A percentile compares a stretch with the other conserved stretches of the same genome.
phyloP scores from a whole-genome alignment of 306 rosid species.

The Oemleria cerasiformis region DNA sequence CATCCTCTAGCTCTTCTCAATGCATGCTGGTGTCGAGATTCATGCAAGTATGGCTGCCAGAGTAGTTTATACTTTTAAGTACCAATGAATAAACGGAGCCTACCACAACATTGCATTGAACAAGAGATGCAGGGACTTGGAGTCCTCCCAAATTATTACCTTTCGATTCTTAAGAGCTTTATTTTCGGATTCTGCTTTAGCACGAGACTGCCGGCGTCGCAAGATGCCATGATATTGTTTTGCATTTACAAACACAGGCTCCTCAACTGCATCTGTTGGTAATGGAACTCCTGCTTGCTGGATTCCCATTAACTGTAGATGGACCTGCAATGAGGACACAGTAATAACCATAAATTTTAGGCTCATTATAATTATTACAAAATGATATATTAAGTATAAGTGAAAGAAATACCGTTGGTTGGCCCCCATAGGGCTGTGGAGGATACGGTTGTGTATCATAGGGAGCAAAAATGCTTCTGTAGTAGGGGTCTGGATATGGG shows the following conservation, averaged over 20 bases:
- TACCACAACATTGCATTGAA: constrained; percentile 1
- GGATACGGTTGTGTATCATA: constrained; percentile 77
- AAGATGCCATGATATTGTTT: constrained; percentile 95
- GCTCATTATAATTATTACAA: background rate
- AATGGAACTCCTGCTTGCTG: constrained; percentile 95
- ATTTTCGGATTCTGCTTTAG: constrained; percentile 93
- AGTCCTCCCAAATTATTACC: constrained; percentile 40
- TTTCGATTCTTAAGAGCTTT: constrained; percentile 73
- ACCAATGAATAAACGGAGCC: constrained; percentile 6
- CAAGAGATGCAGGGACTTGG: constrained; percentile 16
- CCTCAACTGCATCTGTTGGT: constrained; percentile 89
- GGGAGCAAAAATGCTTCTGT: constrained; percentile 93
- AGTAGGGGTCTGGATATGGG: constrained; percentile 95
- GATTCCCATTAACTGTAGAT: constrained; percentile 94
- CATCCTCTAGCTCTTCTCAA: constrained; percentile 86
- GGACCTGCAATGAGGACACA: constrained; percentile 47
- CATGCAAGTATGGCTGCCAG: constrained; percentile 92
- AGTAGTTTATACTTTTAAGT: constrained; percentile 21
- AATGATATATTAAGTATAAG: too few relatives aligned
- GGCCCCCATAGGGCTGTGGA: constrained; percentile 79
- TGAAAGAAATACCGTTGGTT: constrained; percentile 64
- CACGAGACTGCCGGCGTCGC: constrained; percentile 89
- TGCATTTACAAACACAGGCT: constrained; percentile 93
- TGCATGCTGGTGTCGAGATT: constrained; percentile 89
- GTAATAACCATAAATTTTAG: constrained; percentile 17